Conservation (phyloP, 2,329 filamentous ascomycete genomes). For the Ciborinia camelliae region DNA sequence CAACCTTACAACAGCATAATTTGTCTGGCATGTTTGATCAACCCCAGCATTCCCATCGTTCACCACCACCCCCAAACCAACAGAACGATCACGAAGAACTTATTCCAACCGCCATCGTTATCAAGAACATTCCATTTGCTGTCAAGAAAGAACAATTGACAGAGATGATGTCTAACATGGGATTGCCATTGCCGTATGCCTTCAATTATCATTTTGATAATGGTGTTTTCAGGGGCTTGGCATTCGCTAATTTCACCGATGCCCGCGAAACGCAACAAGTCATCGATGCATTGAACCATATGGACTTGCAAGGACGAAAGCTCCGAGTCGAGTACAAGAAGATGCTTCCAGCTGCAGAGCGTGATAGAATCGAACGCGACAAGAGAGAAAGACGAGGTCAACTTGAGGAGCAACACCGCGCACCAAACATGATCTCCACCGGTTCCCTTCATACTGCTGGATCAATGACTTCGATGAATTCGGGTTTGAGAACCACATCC, state of each 20-base stretch:
- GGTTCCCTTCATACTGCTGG: constrained; percentile 69
- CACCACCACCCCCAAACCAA: constrained; percentile 28
- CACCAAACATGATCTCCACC: constrained; percentile 43
- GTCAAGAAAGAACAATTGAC: constrained; percentile 96
- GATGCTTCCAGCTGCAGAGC: constrained; percentile 92
- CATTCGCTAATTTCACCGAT: constrained; percentile 97
- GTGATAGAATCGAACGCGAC: constrained; percentile 93
- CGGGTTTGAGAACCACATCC: constrained; percentile 48
- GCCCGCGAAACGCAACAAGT: constrained; percentile 89
- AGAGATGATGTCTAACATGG: constrained; percentile 89
- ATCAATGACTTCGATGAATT: constrained; percentile 71
- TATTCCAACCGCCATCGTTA: constrained; percentile 96
- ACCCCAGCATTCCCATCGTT: constrained; percentile 26
- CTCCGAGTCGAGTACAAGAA: constrained; percentile 98
- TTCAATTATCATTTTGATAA: constrained; percentile 99
- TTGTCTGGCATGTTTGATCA: constrained; percentile 30
- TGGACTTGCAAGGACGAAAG: constrained; percentile 92
- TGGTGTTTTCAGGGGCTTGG: constrained; percentile 90
- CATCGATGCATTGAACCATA: constrained; percentile 91
- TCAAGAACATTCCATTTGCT: constrained; percentile 99
- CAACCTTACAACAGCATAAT: constrained; percentile 19
- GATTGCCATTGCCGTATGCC: constrained; percentile 89
- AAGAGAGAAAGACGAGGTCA: constrained; percentile 95
- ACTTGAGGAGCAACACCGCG: constrained; percentile 93
- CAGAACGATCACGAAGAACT: constrained; percentile 63